These are phyloP conservation scores for Ensete glaucum DNA, from an alignment of 176 grass and related monocot genomes.

Conservation along the genomic window DNA sequence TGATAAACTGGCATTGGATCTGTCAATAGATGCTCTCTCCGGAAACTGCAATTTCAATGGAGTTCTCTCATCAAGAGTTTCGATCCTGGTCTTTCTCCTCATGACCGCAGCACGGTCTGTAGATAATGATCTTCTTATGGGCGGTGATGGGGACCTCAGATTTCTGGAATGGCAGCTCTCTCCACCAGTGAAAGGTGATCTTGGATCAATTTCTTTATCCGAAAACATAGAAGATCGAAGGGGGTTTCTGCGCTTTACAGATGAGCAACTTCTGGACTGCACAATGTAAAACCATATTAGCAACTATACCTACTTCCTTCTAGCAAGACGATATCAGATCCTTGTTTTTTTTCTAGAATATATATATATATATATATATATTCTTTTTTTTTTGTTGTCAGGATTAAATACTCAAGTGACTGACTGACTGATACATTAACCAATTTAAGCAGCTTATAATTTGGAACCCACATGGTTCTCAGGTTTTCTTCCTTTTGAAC, in stretches of 20 bases:
- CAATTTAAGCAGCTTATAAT: too few relatives aligned
- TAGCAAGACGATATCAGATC: neutral
- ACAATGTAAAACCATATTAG: neutral
- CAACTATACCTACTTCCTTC: neutral
- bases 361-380: too few relatives aligned
- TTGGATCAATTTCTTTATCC: conserved; percentile 34
- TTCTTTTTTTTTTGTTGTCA: too few relatives aligned
- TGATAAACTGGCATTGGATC: conserved; percentile 21
- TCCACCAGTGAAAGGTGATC: conserved; percentile 36
- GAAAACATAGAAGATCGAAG: conserved; percentile 32
- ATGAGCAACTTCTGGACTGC: conserved; percentile 54
- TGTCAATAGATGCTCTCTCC: conserved; percentile 20
- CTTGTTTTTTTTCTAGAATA: too few relatives aligned
- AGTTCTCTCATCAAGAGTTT: conserved; percentile 32
- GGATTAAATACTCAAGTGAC: too few relatives aligned
- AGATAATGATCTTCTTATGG: conserved; percentile 46
- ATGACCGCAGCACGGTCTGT: conserved; percentile 28
- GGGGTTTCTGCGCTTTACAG: conserved; percentile 55
- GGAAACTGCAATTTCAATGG: conserved; percentile 26
- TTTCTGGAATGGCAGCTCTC: conserved; percentile 33
- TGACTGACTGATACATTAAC: too few relatives aligned
- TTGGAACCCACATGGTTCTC: too few relatives aligned
- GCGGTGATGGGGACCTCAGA: conserved; percentile 49
- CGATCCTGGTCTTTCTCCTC: conserved; percentile 30
- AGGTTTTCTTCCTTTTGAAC: too few relatives aligned